Evolutionary conservation across 2,329 filamentous ascomycete genomes (phyloP).

Genomic region (Macrophomina phaseolina): DNA sequence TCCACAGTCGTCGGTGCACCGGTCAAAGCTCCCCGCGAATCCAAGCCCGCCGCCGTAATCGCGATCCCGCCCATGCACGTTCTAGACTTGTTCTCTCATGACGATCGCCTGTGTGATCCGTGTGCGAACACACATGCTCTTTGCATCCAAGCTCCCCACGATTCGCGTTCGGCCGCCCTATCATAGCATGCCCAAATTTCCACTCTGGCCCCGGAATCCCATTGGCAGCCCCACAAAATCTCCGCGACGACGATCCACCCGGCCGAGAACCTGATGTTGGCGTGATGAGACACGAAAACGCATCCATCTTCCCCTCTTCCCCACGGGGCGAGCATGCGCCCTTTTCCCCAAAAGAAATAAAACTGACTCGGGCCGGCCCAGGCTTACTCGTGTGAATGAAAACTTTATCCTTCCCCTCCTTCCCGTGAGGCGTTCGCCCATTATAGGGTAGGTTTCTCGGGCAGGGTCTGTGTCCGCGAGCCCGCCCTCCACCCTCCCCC

Average conservation of each 20-base stretch:
- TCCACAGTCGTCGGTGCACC: neutral
- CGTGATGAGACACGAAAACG: no score
- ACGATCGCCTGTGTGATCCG: neutral
- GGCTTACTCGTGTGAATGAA: neutral
- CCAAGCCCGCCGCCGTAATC: neutral
- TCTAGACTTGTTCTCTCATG: neutral
- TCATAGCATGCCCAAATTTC: neutral
- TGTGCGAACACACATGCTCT: no score
- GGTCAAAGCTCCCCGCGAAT: neutral
- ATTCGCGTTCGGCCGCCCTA: neutral
- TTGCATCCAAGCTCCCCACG: no score
- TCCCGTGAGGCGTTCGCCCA: neutral
- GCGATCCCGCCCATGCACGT: neutral
- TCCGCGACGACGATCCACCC: neutral
- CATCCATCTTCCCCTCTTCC: no score
- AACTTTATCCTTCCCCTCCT: neutral
- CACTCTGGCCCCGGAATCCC: neutral
- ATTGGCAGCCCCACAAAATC: conserved; percentile 12
- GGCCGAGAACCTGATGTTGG: neutral
- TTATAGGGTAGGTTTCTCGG: neutral
- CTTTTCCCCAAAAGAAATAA: no score
- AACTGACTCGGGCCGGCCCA: neutral
- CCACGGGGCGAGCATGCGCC: no score
- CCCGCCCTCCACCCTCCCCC: neutral
- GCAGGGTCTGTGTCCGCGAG: neutral